Base-by-base conservation (phyloP, 2,329 filamentous ascomycete species). In the Berkeleyomyces rouxiae region DNA sequence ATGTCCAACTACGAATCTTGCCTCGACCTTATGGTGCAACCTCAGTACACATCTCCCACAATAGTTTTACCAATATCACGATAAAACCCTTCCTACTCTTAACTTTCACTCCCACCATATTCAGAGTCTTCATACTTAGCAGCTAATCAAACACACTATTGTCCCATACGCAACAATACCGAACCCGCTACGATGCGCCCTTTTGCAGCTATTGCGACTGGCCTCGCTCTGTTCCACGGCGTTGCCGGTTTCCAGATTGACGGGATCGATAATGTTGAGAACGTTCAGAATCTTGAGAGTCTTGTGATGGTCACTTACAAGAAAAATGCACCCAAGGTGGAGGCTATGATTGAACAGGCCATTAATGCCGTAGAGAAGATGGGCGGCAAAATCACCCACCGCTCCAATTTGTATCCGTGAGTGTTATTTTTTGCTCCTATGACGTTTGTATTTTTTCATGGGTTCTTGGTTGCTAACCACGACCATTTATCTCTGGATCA, bases 261-360 rank as follows among this genome's bases (percentile, higher is more conserved):
- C 23, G 23, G 23, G 23, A 23, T 23, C 23, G 23, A 23, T 23
- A 23, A 23, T 23, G 23, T 23, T 23, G 23, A 23, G 23, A 23
- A 23, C 23, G 23, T 23, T 23, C 23, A 23, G 2, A 23, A 23
- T 23, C 23, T 23, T n/a, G 80, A 84, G 70, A 88, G 89, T 73
- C 82, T 83, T 43, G 83, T 95, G 66, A 84, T 96, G 68, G 79
- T 96, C 69, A 88, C 81, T 70, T 96, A 90, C 70, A 83, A 86
- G 33, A 83, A 86, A 33, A 76, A 84, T 60, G 78, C 82, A 58
- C 86, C 84, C 11, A 68, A 75, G 2, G 85, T 89, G 23, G 76
- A 86, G 66, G 78, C 77, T 43, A 76, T 95, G 43, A 72, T 96
- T 40, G 75, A 83, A 31, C 73, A 87, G 63, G 90, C 88, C 53